Base-by-base conservation (phyloP, 768 basidiomycete genomes). In the Nevesoporus exiguus region DNA sequence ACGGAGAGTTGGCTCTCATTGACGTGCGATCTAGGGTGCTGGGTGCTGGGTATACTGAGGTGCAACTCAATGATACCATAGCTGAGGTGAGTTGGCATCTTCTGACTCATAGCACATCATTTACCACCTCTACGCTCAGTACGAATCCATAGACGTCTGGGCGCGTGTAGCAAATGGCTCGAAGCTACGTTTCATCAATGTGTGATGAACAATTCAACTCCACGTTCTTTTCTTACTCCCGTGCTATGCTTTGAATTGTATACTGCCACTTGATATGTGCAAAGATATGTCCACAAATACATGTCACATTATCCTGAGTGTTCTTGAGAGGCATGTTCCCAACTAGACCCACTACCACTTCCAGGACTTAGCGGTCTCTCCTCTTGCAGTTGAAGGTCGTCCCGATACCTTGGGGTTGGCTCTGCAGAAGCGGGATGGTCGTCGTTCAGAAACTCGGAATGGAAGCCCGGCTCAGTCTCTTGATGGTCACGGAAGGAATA, bases 31-130 rank as follows among this genome's bases (percentile, higher is more conserved):
- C 87, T 44, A 83, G 94, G 36, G 87, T 98, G 11, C 72, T 95
- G 52, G 85, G 84, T 43, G 85, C 84, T 60, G 95, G 95, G 17
- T 97, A 88, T 72, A 98, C 93, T 14, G 96, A 99, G 68, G 84
- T 80, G 2, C 89, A 93, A 71, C 78, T 99, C 14, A 90, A 88
- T 77, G 86, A 91, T 57, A 90, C 92, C 1, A 87, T 98, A 47
- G 63, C 77, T 17, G 79, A 88, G 77, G 94, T 94, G 65, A 69
- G 84, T 66, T 48, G 19, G 24, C 15, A 0, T 50, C 40, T 48
- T 55, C 14, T 22, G 21, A 56, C 49, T 50, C 24, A 39, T 44
- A 27, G 27, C 15, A 19, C 29, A 13, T 29, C 3, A 19, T 48
- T 59, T 24, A 64, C 46, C 50, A 56, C 63, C 51, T 47, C 33